phyloP scores from a whole-genome alignment of 768 basidiomycete genomes.

The Leccinum olivaceopallidum region DNA sequence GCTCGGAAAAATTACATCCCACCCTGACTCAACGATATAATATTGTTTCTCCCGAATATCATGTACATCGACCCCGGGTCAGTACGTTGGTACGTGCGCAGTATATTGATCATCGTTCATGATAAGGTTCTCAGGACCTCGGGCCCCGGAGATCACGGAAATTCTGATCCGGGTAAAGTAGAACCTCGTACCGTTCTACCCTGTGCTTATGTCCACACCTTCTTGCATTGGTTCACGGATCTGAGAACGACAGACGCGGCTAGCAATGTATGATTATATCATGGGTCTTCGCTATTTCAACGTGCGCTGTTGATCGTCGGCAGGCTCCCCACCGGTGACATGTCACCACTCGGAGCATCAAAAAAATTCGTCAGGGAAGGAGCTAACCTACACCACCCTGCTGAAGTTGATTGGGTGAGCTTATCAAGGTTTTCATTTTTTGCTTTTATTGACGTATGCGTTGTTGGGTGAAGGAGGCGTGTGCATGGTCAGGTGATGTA shows the following conservation, averaged over 20 bases:
- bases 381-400: not conserved
- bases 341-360: not conserved
- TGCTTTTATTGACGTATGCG: not conserved
- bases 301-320: not conserved
- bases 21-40: not conserved
- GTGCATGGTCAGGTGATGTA: constrained; percentile 4
- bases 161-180: not conserved
- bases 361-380: not conserved
- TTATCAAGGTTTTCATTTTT: constrained; percentile 2
- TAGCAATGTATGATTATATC: not conserved
- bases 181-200: not conserved
- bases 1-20: not conserved
- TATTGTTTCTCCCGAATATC: not conserved
- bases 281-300: not conserved
- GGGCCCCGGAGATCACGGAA: not conserved
- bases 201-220: not conserved
- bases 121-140: not conserved
- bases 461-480: constrained; percentile 6
- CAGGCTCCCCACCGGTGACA: not conserved
- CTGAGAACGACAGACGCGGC: too few species aligned
- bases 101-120: not conserved
- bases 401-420: not conserved
- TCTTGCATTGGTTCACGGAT: not conserved
- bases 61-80: not conserved
- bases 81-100: not conserved